Base-by-base conservation (phyloP, 177 flowering plant species). In the Vitis hybrid region DNA sequence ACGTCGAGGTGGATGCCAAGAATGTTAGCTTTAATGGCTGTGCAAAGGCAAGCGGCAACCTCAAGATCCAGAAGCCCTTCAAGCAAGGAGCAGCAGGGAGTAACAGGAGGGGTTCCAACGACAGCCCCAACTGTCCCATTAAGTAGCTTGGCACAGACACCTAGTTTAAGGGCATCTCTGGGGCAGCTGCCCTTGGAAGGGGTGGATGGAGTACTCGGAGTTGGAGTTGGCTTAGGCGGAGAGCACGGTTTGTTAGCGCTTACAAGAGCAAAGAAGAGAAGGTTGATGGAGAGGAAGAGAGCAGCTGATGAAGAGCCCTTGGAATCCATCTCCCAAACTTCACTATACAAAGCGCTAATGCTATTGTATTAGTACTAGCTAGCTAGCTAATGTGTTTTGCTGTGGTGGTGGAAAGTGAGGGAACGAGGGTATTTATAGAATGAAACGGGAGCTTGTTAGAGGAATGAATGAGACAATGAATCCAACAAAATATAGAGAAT, bases 11-110 rank as follows among this genome's bases (percentile, higher is more conserved):
- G 74, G 73, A 83, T 79, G 49, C 86, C 86, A 51, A 83, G 72
- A 23, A 83, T 59, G 67, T 83, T 83, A 4, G 86, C 86, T 65
- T 77, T 81, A 65, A 83, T 75, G 60, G 86, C 86, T 34, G 84
- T 83, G 81, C 84, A 83, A 60, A 83, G 84, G 64, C 84, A 83
- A 2, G 77, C 67, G 0, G 82, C 82, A 2, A 72, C 86, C 66
- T 81, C 86, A 14, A 81, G 82, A 60, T 83, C 86, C 14, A 79
- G 13, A 48, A 83, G 83, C 18, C 86, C 86, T 3, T 45, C 34
- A 1, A 83, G 75, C 0, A 83, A 54, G 1, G 79, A 45, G 69
- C 86, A 83, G 60, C 83, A 83, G 5, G 74, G 83, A n/a, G 51
- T 15, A 6, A 60, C 75, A 0, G 82, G 81, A 8, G 83, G 83